Conservation (phyloP, 2,329 filamentous ascomycete genomes). For the Beauveria asiatica region DNA sequence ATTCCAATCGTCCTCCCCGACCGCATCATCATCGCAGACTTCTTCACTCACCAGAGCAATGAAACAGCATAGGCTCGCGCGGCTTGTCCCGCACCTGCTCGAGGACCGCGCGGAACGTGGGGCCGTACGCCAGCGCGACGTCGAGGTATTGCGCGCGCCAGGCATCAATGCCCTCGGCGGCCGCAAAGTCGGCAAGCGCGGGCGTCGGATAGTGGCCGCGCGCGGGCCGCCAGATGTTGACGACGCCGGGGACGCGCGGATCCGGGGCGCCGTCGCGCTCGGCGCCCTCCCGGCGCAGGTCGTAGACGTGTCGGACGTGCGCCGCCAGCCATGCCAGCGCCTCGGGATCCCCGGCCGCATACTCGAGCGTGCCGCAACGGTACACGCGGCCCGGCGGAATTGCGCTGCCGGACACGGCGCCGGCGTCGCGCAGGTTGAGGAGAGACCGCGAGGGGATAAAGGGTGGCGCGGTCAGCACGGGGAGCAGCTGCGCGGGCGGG, state of each 20-base stretch:
- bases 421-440: conserved; percentile 45
- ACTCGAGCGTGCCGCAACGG: conserved; percentile 37
- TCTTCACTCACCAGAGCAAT: conserved; percentile 41
- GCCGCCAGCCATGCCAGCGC: conserved; percentile 27
- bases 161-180: conserved; percentile 34
- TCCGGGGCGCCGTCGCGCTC: conserved; percentile 37
- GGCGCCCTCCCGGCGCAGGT: conserved; percentile 35
- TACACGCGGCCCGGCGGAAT: conserved; percentile 35
- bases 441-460: conserved; percentile 39
- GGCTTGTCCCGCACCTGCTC: conserved; percentile 39
- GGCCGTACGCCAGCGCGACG: conserved; percentile 34
- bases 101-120: conserved; percentile 35
- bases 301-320: conserved; percentile 39
- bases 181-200: conserved; percentile 33
- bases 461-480: conserved; percentile 32
- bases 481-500: conserved; percentile 25
- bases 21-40: not conserved
- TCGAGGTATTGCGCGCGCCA: conserved; percentile 40
- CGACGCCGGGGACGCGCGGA: conserved; percentile 34
- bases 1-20: not conserved
- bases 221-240: conserved; percentile 35
- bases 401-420: conserved; percentile 32
- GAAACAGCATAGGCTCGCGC: conserved; percentile 38
- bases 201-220: conserved; percentile 27
- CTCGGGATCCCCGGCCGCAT: conserved; percentile 21